Base-by-base conservation (phyloP, 768 basidiomycete genomes). In the Phanerodontia chrysosporium region DNA sequence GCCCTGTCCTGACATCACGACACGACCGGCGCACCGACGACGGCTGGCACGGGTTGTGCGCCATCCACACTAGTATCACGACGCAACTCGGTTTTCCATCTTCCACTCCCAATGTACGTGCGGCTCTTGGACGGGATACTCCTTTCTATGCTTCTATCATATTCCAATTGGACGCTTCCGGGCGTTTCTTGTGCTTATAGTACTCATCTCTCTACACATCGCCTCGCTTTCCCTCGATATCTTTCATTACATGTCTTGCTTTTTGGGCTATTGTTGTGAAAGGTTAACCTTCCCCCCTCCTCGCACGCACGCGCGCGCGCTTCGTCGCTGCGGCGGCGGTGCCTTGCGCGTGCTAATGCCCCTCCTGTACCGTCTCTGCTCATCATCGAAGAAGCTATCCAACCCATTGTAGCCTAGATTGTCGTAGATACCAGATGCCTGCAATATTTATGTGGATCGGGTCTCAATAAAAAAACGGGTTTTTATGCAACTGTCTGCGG, bases 111-210 rank as follows among this genome's bases (percentile, higher is more conserved):
- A 53, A 53, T 42, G 52, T 53, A 53, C 44, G 39, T 18, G 10
- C 39, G 49, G 51, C 28, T 27, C 48, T 39, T 45, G 58, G 55
- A 61, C 49, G 55, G 49, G 60, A 60, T 59, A 45, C 35, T 56
- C 16, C 14, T 52, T 58, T 52, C 49, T 58, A 51, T 36, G 53
- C 45, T 44, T 51, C 25, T 55, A 46, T 61, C 25, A 14, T 61
- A 61, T 61, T 57, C 32, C 49, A 48, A 24, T 35, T 29, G 60
- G 60, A 61, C 60, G 55, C 60, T 61, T 22, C 28, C 24, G 18
- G 52, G 60, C 60, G 51, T 51, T 52, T 56, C 60, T 61, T 61
- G 60, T 61, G 60, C 55, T 61, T 61, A 61, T 61, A 57, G 44
- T 61, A 61, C 58, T n/a, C 49, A 57, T 57, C 55, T 35, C 25